Conservation (phyloP, 148 eudicot genomes). For the Camellia lanceoleosa region DNA sequence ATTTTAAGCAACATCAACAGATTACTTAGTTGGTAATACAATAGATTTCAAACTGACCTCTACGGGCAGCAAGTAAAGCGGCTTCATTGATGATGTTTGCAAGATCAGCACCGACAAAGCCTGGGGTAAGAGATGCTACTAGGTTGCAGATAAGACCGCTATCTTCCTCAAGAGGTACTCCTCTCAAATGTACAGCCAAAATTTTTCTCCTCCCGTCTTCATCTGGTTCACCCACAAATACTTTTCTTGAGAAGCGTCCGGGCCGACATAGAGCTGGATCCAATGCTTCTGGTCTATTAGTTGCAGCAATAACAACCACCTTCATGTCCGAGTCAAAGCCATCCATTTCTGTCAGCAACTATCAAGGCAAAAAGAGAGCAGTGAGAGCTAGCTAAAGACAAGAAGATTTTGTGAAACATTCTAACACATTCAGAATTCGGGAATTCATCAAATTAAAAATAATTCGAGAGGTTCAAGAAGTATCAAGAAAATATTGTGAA, state of each 20-base stretch:
- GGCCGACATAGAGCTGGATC: conserved; percentile 97
- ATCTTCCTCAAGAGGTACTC: conserved; percentile 88
- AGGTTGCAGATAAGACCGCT: conserved; percentile 60
- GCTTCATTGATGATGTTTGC: conserved; percentile 96
- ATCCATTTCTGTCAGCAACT: conserved; percentile 98
- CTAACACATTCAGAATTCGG: neutral
- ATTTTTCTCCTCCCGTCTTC: conserved; percentile 87
- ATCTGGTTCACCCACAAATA: conserved; percentile 86
- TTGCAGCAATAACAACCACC: conserved; percentile 90
- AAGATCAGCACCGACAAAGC: conserved; percentile 95
- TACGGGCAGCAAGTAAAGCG: conserved; percentile 90
- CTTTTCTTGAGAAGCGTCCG: conserved; percentile 98
- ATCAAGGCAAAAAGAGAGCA: conserved; percentile 10
- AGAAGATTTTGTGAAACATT: neutral
- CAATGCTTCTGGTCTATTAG: conserved; percentile 94
- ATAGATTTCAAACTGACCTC: conserved; percentile 49
- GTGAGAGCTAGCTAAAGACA: neutral
- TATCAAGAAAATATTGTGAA: neutral
- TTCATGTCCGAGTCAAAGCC: conserved; percentile 89
- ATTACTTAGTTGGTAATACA: neutral
- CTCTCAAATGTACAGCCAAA: conserved; percentile 82
- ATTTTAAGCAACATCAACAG: neutral
- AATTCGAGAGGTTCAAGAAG: neutral
- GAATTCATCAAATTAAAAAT: neutral
- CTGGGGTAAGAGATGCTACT: conserved; percentile 86